Evolutionary conservation across 495 filamentous ascomycete genomes (phyloP).

Genomic region (Daldinia grandis): DNA sequence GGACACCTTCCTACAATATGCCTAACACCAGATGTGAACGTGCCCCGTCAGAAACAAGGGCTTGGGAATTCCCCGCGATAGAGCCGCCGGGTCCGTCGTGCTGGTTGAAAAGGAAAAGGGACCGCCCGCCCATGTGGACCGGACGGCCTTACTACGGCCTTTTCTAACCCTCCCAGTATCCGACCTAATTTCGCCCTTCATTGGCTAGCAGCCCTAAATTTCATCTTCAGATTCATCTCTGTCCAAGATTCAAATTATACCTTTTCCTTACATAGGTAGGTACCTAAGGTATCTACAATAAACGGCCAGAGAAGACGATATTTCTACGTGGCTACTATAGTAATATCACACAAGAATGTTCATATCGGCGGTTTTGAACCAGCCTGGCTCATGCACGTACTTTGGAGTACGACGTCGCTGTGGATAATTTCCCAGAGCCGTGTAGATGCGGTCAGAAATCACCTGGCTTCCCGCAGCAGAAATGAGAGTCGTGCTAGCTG

Average conservation of each 20-base stretch:
- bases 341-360: conserved; percentile 9
- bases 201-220: conserved; percentile 33
- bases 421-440: conserved; percentile 18
- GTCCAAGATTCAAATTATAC: not conserved
- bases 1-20: conserved; percentile 15
- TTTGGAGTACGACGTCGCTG: conserved; percentile 20
- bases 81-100: conserved; percentile 42
- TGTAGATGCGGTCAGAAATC: conserved; percentile 22
- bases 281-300: conserved; percentile 20
- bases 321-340: not conserved
- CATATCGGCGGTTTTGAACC: not conserved
- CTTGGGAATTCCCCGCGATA: conserved; percentile 46
- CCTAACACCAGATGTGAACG: conserved; percentile 11
- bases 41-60: conserved; percentile 38
- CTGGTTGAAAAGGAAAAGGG: conserved; percentile 21
- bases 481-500: conserved; percentile 10
- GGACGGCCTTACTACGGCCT: conserved; percentile 46
- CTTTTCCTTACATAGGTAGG: conserved; percentile 15
- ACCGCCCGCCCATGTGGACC: conserved; percentile 39
- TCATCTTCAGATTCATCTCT: conserved; percentile 22
- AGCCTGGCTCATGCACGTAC: conserved; percentile 21
- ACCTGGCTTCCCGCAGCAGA: conserved; percentile 8
- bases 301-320: conserved; percentile 2
- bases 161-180: conserved; percentile 38
- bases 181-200: conserved; percentile 30